phyloP scores from a whole-genome alignment of 208 protist genomes.

The Leishmania gerbilli region DNA sequence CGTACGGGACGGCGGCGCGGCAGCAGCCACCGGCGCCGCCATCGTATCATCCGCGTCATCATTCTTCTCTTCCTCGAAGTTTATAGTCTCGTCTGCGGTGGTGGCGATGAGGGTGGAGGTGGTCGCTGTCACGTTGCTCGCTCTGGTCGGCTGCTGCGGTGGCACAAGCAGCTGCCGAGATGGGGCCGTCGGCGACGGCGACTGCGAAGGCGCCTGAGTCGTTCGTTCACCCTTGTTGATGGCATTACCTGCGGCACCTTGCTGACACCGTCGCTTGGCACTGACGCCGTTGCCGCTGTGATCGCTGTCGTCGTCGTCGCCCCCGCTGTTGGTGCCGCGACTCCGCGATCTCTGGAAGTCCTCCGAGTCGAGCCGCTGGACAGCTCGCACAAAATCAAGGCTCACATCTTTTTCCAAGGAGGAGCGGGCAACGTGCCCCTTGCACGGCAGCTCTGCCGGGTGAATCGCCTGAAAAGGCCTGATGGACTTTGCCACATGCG shows the following conservation, averaged over 20 bases:
- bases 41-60: neutral
- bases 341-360: neutral
- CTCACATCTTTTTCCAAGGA: conserved; percentile 8
- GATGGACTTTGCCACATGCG: neutral
- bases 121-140: neutral
- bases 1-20: neutral
- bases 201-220: neutral
- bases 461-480: neutral
- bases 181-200: neutral
- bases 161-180: neutral
- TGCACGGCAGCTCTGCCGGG: neutral
- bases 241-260: neutral
- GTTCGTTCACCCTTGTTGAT: neutral
- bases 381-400: conserved; percentile 15
- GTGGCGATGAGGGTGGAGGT: neutral
- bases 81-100: neutral
- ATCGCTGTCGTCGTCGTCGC: neutral
- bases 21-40: neutral
- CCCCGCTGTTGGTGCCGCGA: neutral
- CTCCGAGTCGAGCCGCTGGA: conserved; percentile 17
- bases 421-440: neutral
- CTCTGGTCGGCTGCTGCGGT: neutral
- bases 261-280: neutral
- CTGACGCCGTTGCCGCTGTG: neutral
- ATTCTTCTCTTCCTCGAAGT: conserved; percentile 9